A percentile compares a stretch with the other conserved stretches of the same genome.
phyloP scores from a whole-genome alignment of 2,329 filamentous ascomycete genomes.

The Alternaria tenuissima region DNA sequence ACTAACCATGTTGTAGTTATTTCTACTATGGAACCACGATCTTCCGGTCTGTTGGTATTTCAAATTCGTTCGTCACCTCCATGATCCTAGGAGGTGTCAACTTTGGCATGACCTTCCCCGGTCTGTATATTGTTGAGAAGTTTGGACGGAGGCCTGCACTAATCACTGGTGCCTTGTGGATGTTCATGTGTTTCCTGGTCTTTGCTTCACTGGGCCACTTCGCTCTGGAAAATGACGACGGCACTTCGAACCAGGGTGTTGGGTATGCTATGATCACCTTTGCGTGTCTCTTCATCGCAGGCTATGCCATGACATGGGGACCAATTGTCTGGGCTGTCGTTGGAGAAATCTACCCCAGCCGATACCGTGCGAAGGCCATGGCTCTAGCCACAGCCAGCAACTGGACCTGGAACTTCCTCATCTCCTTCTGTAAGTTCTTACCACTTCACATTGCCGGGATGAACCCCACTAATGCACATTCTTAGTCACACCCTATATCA shows the following conservation, averaged over 20 bases:
- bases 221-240: slow-evolving; percentile 45
- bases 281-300: slow-evolving; percentile 72
- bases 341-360: slow-evolving; percentile 70
- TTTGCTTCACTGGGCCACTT: slow-evolving; percentile 59
- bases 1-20: slow-evolving; percentile 50
- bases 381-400: slow-evolving; percentile 56
- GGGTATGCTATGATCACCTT: slow-evolving; percentile 72
- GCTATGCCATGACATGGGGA: slow-evolving; percentile 74
- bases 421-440: slow-evolving; percentile 62
- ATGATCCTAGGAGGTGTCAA: slow-evolving; percentile 60
- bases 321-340: slow-evolving; percentile 76
- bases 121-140: slow-evolving; percentile 58
- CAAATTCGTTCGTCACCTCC: slow-evolving; percentile 56
- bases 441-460: background rate
- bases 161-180: slow-evolving; percentile 57
- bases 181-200: slow-evolving; percentile 67
- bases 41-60: slow-evolving; percentile 53
- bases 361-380: slow-evolving; percentile 58
- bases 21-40: slow-evolving; percentile 63
- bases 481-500: slow-evolving; percentile 76
- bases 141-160: slow-evolving; percentile 57
- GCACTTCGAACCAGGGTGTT: slow-evolving; percentile 51
- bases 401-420: slow-evolving; percentile 56
- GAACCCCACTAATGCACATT: background rate
- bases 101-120: slow-evolving; percentile 58